Percentiles rank a stretch among this genome's conserved stretches.
phyloP scores from a whole-genome alignment of 2,329 filamentous ascomycete species.

The Neofusicoccum sp. region DNA sequence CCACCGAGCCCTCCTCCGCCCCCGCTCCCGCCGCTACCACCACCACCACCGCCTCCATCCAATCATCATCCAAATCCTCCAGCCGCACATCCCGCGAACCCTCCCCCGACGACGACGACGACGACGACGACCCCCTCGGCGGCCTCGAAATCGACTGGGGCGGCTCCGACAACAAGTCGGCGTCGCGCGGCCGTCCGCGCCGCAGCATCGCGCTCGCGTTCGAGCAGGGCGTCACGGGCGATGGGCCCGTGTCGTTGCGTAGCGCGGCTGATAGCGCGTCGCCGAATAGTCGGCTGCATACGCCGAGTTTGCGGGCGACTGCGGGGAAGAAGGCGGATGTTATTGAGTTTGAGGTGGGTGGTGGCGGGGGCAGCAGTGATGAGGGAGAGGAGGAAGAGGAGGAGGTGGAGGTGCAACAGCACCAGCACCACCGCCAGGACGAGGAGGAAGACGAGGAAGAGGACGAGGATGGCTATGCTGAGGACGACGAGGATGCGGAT shows the following conservation, averaged over 20 bases:
- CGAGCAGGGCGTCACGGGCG: slow-evolving; percentile 29
- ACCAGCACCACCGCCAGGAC: slow-evolving; percentile 15
- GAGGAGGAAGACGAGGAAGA: slow-evolving; percentile 23
- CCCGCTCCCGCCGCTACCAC: not conserved
- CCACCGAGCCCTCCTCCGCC: not conserved
- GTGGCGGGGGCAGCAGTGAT: slow-evolving; percentile 20
- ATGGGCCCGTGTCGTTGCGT: slow-evolving; percentile 44
- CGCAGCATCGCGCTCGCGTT: slow-evolving; percentile 28
- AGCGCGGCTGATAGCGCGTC: slow-evolving; percentile 42
- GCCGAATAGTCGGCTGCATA: slow-evolving; percentile 25
- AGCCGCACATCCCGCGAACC: slow-evolving; percentile 15
- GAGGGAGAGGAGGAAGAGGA: slow-evolving; percentile 35
- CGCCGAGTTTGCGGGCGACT: slow-evolving; percentile 18
- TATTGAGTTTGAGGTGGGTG: slow-evolving; percentile 30
- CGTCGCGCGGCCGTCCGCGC: slow-evolving; percentile 21
- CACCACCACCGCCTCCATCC: too few relatives aligned
- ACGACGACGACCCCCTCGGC: slow-evolving; percentile 22
- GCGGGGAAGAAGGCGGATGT: not conserved
- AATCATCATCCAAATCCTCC: slow-evolving; percentile 16
- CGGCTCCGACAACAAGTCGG: slow-evolving; percentile 23
- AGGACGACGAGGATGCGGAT: slow-evolving; percentile 31
- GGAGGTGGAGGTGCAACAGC: slow-evolving; percentile 20
- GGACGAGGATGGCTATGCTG: slow-evolving; percentile 29
- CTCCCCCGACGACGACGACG: slow-evolving; percentile 24
- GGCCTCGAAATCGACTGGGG: slow-evolving; percentile 35